phyloP scores from a whole-genome alignment of 1,284 basidiomycete species.

The Ceratobasidium sp. region DNA sequence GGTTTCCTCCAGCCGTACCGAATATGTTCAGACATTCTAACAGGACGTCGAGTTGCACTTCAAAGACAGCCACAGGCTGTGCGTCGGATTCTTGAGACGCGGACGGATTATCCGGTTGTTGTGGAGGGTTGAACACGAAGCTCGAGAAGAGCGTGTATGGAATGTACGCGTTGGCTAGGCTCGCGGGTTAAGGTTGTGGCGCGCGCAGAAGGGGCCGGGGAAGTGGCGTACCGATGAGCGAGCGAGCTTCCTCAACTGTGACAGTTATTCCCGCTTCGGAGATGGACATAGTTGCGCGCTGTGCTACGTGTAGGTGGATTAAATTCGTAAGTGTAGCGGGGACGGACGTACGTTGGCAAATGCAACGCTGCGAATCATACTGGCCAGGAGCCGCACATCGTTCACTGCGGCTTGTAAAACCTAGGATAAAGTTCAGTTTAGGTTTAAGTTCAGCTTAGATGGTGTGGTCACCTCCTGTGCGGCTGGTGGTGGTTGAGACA shows the following conservation, averaged over 20 bases:
- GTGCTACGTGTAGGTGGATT: constrained; percentile 32
- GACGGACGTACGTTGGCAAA: constrained; percentile 73
- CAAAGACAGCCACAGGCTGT: constrained; percentile 66
- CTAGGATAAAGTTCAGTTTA: constrained; percentile 58
- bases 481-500: constrained; percentile 32
- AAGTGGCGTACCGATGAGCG: constrained; percentile 73
- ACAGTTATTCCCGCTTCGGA: constrained; percentile 81
- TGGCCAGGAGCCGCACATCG: constrained; percentile 82
- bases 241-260: constrained; percentile 87
- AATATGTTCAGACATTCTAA: constrained; percentile 94
- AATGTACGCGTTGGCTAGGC: constrained; percentile 86
- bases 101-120: constrained; percentile 52
- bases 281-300: constrained; percentile 86
- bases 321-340: constrained; percentile 43
- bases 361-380: constrained; percentile 82
- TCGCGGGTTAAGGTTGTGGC: background rate
- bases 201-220: background rate
- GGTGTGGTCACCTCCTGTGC: constrained; percentile 7
- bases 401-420: constrained; percentile 81
- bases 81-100: constrained; percentile 54
- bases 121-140: constrained; percentile 71
- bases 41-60: constrained; percentile 84
- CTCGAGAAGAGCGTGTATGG: constrained; percentile 83
- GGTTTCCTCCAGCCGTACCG: constrained; percentile 72
- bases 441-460: constrained; percentile 1